A percentile compares a stretch with the other conserved stretches of the same genome.
These are phyloP conservation scores for Pythium myriotylum DNA, from an alignment of 352 stramenopile species.

Conservation along the genomic window DNA sequence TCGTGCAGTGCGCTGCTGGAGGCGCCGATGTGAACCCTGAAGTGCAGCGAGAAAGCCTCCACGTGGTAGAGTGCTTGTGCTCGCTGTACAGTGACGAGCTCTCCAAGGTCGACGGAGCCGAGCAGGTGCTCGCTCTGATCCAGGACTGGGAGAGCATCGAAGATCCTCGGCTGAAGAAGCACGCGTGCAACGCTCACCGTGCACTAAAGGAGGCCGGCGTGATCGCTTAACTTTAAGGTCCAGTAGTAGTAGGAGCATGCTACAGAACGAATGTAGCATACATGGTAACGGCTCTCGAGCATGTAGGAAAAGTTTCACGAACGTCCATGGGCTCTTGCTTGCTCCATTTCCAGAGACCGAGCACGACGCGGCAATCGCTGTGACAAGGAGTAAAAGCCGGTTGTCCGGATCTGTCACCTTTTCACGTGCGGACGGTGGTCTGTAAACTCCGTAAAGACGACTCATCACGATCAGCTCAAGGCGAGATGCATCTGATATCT, in stretches of 20 bases:
- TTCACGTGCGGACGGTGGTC: neutral
- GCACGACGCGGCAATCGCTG: no score
- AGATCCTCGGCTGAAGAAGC: conserved; percentile 84
- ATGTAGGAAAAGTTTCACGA: conserved; percentile 25
- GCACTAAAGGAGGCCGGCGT: conserved; percentile 79
- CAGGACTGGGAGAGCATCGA: conserved; percentile 84
- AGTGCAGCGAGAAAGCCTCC: conserved; percentile 83
- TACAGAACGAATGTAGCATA: conserved; percentile 19
- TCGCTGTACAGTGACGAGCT: conserved; percentile 83
- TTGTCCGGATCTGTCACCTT: no score
- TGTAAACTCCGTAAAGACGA: neutral
- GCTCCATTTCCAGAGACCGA: neutral
- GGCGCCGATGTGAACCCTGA: conserved; percentile 63
- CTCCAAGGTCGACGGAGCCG: conserved; percentile 60
- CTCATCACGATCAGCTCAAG: neutral
- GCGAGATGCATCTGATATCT: neutral
- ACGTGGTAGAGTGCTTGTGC: conserved; percentile 86
- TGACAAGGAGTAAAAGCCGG: no score
- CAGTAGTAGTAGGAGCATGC: conserved; percentile 18
- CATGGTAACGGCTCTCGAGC: conserved; percentile 18
- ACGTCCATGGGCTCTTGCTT: neutral
- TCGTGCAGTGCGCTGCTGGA: conserved; percentile 74
- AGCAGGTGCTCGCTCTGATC: conserved; percentile 64
- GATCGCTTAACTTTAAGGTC: conserved; percentile 52
- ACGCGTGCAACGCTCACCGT: conserved; percentile 78